Evolutionary conservation across 2,329 filamentous ascomycete genomes (phyloP), one percentile per base, ranked within the genome.

Genomic region (Eurotiales sp.): DNA sequence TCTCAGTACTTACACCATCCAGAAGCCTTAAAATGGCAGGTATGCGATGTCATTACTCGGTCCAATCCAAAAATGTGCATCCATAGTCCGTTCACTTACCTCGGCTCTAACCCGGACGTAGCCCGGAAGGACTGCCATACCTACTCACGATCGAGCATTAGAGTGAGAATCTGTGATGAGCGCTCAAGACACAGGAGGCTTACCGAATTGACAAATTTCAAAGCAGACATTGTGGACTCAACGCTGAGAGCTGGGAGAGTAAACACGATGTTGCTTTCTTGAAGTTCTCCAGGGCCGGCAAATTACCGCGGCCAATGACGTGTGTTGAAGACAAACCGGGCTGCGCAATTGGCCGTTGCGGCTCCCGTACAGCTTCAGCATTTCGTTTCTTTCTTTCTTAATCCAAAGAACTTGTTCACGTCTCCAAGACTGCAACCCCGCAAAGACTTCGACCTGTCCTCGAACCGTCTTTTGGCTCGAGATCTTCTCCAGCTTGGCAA

Each of bases 101-200:
- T 87, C 67, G 90, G 90, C 69, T 96, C 92, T 17, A 97, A 74
- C 6, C 91, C 91, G 4, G 90, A 96, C 57, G 89, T 87, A 58
- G 82, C 81, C 74, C 88, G 83, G 70, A 96, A 96, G 2, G 88
- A 91, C 67, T 87, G 86, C 76, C 90, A 81, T 42, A 95, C 89
- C 89, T 93, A 53, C 11, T 53, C 34, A 44, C 48, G 19, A 40
- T 8, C n/a, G 21, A n/a, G n/a, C n/a, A n/a, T n/a, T n/a, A n/a
- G n/a, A n/a, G n/a, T 5, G 8, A 7, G 34, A 17, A 32, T 5
- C 1, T 7, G 17, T 8, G 8, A 12, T 17, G 6, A 30, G 19
- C 5, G 3, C 4, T 36, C 5, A 15, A 32, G 8, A 45, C n/a
- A n/a, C n/a, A 25, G 2, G 8, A 55, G n/a, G 66, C 79, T 59